Conservation (phyloP, 805 yeast genomes). For the Teunomyces lycoperdinae region DNA sequence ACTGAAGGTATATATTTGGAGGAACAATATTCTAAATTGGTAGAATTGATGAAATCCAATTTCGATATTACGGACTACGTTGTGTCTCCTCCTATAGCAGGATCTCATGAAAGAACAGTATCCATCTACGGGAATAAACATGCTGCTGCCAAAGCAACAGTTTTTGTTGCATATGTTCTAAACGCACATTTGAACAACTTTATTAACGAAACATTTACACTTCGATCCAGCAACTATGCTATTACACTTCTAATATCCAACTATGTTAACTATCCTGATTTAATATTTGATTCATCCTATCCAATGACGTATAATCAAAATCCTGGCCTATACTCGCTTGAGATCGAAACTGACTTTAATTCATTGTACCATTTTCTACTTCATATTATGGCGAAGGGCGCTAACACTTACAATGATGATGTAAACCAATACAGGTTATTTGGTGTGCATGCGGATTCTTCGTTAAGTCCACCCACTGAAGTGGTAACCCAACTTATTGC, state of each 20-base stretch:
- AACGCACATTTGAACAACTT: constrained; percentile 26
- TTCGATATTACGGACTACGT: constrained; percentile 21
- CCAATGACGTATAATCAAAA: constrained; percentile 2
- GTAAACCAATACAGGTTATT: constrained; percentile 6
- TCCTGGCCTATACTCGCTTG: neutral
- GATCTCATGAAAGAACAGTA: constrained; percentile 29
- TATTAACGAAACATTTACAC: constrained; percentile 22
- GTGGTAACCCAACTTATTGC: constrained; percentile 1
- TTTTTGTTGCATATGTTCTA: constrained; percentile 25
- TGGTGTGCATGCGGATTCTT: constrained; percentile 11
- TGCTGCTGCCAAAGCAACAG: constrained; percentile 20
- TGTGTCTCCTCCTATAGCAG: constrained; percentile 20
- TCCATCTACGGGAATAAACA: constrained; percentile 26
- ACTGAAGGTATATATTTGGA: constrained; percentile 28
- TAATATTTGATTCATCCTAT: neutral
- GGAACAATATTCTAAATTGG: constrained; percentile 9
- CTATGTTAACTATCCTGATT: neutral
- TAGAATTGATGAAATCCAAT: constrained; percentile 13
- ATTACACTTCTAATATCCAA: constrained; percentile 1
- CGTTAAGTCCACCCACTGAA: constrained; percentile 8
- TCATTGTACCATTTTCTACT: constrained; percentile 5
- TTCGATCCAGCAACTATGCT: constrained; percentile 31
- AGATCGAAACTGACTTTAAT: constrained; percentile 5
- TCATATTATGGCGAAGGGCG: constrained; percentile 4
- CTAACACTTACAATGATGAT: constrained; percentile 9